Base-by-base conservation (phyloP, 2,329 filamentous ascomycete species). In the Diaporthe vexans region DNA sequence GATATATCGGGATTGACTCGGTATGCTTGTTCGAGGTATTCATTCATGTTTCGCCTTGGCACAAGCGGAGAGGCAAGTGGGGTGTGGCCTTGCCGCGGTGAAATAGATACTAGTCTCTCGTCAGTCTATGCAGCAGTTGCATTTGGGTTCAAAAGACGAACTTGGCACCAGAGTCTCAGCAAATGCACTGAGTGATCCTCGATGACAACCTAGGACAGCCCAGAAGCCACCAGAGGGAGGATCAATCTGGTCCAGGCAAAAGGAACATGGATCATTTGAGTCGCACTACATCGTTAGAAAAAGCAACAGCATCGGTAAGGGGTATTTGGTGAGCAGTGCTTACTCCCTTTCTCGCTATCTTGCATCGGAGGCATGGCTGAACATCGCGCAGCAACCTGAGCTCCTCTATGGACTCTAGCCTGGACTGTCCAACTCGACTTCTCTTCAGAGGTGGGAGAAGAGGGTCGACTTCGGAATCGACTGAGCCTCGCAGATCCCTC, bases 381-480 rank as follows among this genome's bases (percentile, higher is more conserved):
- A 83, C 80, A 48, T 88, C 85, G 52, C 84, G 85, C 24, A 88
- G 82, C 11, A 91, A 83, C 54, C 84, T 85, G 5, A 91, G 84
- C 79, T 91, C 89, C 56, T 86, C 88, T 59, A 91, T 91, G 24
- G 89, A 91, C 78, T 90, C 85, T 1, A 91, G 81, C 33, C 88
- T 86, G 51, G 87, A 85, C 76, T 88, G 88, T 4, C 87, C 88
- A 40, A 87, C 84, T 57, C 88, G 85, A 71, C 86, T 88, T 76
- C 86, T 84, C 79, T 90, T 90, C 72, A 91, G 78, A 5, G 89
- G 89, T 10, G 89, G 89, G 3, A 91, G 82, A 54, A 89, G 81
- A 24, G 88, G 85, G 72, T 91, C 88, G 51, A 84, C 82, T 61
- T 89, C 87, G 1, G 85, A 82, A 70, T 89, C 88, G 13, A 83